phyloP scores from a whole-genome alignment of 371 early-diverging fungal genomes.

The Entomophthora muscae region DNA sequence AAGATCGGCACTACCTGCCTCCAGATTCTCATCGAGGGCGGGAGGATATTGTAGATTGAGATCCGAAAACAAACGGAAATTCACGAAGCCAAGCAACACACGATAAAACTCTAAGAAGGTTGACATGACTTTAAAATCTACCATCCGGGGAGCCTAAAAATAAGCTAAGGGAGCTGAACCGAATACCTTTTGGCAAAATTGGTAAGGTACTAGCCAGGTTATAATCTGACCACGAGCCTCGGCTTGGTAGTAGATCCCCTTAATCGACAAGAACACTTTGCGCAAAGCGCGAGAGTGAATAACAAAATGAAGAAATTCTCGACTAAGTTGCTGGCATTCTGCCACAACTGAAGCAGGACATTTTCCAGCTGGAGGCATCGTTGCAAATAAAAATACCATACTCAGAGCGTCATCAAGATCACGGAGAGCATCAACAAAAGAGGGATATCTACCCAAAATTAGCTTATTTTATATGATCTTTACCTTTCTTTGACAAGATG shows the following conservation, averaged over 20 bases:
- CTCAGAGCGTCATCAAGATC: slow-evolving; percentile 94
- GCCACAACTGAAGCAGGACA: slow-evolving; percentile 39
- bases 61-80: slow-evolving; percentile 77
- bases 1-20: slow-evolving; percentile 52
- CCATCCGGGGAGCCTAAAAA: slow-evolving; percentile 62
- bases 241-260: slow-evolving; percentile 96
- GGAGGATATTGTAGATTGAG: slow-evolving; percentile 81
- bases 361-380: slow-evolving; percentile 56
- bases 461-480: background rate
- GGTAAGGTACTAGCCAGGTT: slow-evolving; percentile 91
- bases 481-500: slow-evolving; percentile 87
- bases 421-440: slow-evolving; percentile 82
- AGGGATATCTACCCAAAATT: slow-evolving; percentile 59
- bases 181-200: slow-evolving; percentile 65
- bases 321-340: slow-evolving; percentile 59
- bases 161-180: background rate
- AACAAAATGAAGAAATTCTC: slow-evolving; percentile 86
- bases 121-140: slow-evolving; percentile 91
- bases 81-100: slow-evolving; percentile 86
- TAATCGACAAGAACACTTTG: slow-evolving; percentile 88
- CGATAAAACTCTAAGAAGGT: slow-evolving; percentile 93
- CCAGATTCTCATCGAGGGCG: slow-evolving; percentile 38
- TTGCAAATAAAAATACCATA: slow-evolving; percentile 82
- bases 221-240: slow-evolving; percentile 85
- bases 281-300: slow-evolving; percentile 56